Percentiles rank a stretch among this genome's conserved stretches.
Evolutionary conservation across 441 rosid genomes (phyloP).

Genomic region (Mallotus japonicus): DNA sequence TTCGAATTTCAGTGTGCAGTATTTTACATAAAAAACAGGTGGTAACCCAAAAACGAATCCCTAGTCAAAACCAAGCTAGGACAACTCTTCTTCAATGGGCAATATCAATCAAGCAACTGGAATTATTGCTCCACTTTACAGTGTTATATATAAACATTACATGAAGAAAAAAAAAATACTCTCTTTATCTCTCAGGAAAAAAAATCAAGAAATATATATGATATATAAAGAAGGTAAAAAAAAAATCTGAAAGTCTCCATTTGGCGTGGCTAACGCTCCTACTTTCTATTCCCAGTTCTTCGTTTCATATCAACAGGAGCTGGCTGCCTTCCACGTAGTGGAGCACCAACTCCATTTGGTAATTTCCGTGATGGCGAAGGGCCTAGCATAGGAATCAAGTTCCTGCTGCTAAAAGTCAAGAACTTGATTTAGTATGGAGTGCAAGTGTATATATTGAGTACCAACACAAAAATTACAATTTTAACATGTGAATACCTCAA

Average conservation of each 20-base stretch:
- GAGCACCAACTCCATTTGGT: conserved; percentile 42
- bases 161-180: conserved; percentile 17
- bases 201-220: conserved; percentile 24
- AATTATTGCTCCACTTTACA: conserved; percentile 47
- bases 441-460: background rate
- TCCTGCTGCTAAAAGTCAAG: conserved; percentile 42
- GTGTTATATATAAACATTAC: conserved; percentile 35
- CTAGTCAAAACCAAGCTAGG: conserved; percentile 29
- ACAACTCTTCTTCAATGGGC: conserved; percentile 21
- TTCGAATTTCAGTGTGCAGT: conserved; percentile 1
- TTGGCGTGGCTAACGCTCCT: conserved; percentile 33
- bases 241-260: conserved; percentile 25
- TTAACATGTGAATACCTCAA: conserved; percentile 41
- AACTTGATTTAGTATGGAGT: background rate
- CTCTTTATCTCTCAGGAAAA: conserved; percentile 19
- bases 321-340: conserved; percentile 49
- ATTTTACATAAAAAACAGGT: conserved; percentile 15
- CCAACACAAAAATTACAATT: conserved; percentile 27
- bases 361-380: conserved; percentile 71
- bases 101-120: conserved; percentile 47
- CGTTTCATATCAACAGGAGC: conserved; percentile 60
- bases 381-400: conserved; percentile 41
- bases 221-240: conserved; percentile 4
- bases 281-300: conserved; percentile 53
- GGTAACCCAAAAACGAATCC: conserved; percentile 17